Conservation (phyloP, 768 basidiomycete species). For the Suillus occidentalis region DNA sequence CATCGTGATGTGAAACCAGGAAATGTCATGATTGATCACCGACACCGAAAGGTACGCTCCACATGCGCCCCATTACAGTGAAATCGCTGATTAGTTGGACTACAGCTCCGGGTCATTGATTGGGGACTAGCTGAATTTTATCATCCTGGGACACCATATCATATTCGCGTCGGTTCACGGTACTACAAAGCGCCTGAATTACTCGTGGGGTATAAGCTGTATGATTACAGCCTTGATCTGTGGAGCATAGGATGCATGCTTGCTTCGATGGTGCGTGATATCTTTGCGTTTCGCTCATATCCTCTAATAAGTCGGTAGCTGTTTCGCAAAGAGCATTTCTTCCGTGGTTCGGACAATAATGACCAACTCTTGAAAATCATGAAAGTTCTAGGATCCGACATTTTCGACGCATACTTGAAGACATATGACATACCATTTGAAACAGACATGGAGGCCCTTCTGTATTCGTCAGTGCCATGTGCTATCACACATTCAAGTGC, state of each 20-base stretch:
- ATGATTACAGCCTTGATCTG: conserved; percentile 72
- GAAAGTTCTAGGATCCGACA: conserved; percentile 67
- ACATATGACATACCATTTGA: conserved; percentile 67
- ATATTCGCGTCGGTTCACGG: conserved; percentile 68
- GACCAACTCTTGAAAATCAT: conserved; percentile 73
- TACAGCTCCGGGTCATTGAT: conserved; percentile 60
- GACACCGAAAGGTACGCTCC: conserved; percentile 51
- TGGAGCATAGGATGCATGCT: conserved; percentile 79
- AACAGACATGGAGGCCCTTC: conserved; percentile 55
- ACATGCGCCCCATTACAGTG: not conserved
- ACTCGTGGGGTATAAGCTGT: conserved; percentile 68
- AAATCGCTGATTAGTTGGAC: conserved; percentile 2
- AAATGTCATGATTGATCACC: conserved; percentile 75
- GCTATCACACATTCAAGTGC: not conserved
- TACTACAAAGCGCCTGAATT: conserved; percentile 78
- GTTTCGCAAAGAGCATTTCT: conserved; percentile 74
- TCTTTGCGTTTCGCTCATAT: not conserved
- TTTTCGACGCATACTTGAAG: conserved; percentile 59
- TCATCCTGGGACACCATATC: conserved; percentile 67
- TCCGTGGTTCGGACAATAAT: conserved; percentile 72
- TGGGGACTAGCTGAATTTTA: conserved; percentile 82
- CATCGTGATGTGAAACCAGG: conserved; percentile 68
- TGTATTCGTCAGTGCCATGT: conserved; percentile 41
- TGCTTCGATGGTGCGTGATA: conserved; percentile 61
- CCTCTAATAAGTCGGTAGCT: conserved; percentile 41